These are phyloP conservation scores for Hericium erinaceus DNA, from an alignment of 768 basidiomycete species.

Conservation along the genomic window DNA sequence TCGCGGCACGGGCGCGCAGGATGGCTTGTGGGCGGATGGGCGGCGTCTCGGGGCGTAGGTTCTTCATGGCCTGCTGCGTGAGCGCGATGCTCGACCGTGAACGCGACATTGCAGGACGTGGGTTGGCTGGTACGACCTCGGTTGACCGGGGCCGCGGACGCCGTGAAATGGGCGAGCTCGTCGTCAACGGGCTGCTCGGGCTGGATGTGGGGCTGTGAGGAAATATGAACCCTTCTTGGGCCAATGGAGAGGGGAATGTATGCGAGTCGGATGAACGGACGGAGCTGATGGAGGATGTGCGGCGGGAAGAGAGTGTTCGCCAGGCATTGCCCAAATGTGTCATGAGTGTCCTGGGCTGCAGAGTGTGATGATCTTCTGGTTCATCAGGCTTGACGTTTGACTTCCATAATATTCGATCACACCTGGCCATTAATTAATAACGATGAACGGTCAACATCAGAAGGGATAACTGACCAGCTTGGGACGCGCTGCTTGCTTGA, in stretches of 20 bases:
- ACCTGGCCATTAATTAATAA: constrained; percentile 34
- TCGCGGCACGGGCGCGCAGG: background rate
- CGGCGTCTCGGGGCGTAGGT: background rate
- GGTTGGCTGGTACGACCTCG: background rate
- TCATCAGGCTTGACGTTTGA: constrained; percentile 48
- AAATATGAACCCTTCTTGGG: background rate
- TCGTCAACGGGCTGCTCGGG: background rate
- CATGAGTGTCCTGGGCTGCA: constrained; percentile 19
- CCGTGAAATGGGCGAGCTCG: background rate
- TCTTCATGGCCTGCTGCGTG: background rate
- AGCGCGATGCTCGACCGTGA: background rate
- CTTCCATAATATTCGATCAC: constrained; percentile 81
- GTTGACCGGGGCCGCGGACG: constrained; percentile 7
- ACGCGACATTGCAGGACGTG: background rate
- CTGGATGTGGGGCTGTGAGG: background rate
- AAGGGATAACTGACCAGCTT: constrained; percentile 50
- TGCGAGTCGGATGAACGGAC: constrained; percentile 2
- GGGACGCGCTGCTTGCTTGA: constrained; percentile 77
- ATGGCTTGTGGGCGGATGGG: background rate
- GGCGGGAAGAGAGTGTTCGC: constrained; percentile 9
- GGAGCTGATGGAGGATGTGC: constrained; percentile 3
- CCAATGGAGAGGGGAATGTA: background rate
- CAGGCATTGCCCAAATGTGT: constrained; percentile 15
- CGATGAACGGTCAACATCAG: background rate
- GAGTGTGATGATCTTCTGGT: constrained; percentile 30